Percentiles rank a stretch among this genome's conserved stretches.
Conservation (phyloP, 2,329 filamentous ascomycete genomes). For the Penicillium janthinellum region DNA sequence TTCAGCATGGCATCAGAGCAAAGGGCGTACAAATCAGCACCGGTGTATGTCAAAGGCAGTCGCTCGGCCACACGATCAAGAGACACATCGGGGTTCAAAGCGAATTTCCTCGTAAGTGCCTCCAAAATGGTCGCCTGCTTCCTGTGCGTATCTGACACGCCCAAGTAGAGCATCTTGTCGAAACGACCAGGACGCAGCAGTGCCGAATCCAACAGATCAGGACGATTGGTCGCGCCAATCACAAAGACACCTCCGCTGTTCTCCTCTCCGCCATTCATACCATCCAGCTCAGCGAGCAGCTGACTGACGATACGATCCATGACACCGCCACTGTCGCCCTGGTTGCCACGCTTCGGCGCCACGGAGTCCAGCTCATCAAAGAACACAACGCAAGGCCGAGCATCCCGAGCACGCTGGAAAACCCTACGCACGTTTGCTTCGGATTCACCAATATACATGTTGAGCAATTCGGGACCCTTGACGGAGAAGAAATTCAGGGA, state of each 20-base stretch:
- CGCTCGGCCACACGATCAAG: slow-evolving; percentile 71
- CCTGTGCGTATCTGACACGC: slow-evolving; percentile 93
- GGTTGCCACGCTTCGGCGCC: slow-evolving; percentile 93
- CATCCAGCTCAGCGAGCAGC: slow-evolving; percentile 89
- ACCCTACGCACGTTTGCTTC: slow-evolving; percentile 99
- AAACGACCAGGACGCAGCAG: slow-evolving; percentile 87
- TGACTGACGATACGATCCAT: slow-evolving; percentile 98
- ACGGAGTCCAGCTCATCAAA: slow-evolving; percentile 97
- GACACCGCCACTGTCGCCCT: slow-evolving; percentile 94
- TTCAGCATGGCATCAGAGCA: slow-evolving; percentile 99
- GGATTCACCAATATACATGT: slow-evolving; percentile 99
- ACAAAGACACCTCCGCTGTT: slow-evolving; percentile 84
- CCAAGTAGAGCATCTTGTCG: slow-evolving; percentile 97
- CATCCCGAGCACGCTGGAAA: slow-evolving; percentile 97
- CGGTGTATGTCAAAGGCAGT: slow-evolving; percentile 94
- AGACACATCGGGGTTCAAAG: slow-evolving; percentile 75
- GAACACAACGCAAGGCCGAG: slow-evolving; percentile 97
- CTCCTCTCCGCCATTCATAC: slow-evolving; percentile 92
- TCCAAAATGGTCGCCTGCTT: slow-evolving; percentile 95
- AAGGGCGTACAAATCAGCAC: slow-evolving; percentile 94
- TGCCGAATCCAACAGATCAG: slow-evolving; percentile 88
- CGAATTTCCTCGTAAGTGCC: slow-evolving; percentile 92
- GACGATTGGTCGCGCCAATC: slow-evolving; percentile 92
- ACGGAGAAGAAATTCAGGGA: slow-evolving; percentile 99
- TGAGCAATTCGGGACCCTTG: slow-evolving; percentile 96